phyloP scores from a whole-genome alignment of 2,329 filamentous ascomycete species.

The Sporothrix protearum region DNA sequence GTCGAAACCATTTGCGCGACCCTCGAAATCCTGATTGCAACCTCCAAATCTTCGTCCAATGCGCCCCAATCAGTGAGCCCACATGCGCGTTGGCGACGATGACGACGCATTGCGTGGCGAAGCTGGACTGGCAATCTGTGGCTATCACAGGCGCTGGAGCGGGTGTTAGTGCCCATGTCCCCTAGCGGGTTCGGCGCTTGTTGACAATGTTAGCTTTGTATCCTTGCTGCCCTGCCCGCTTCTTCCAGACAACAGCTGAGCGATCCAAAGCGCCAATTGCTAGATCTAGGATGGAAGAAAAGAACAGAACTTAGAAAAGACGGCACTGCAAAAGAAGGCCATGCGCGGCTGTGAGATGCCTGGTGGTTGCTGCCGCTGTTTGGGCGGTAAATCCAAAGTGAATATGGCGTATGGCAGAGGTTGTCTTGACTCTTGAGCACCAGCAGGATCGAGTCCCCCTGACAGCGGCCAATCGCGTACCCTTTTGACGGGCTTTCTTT shows the following conservation, averaged over 20 bases:
- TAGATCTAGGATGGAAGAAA: neutral
- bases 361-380: neutral
- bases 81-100: slow-evolving; percentile 14
- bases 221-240: neutral
- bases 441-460: neutral
- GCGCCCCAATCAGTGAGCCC: slow-evolving; percentile 12
- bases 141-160: neutral
- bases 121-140: slow-evolving; percentile 5
- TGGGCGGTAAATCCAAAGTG: neutral
- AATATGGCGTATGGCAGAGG: neutral
- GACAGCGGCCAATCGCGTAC: neutral
- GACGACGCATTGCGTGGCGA: slow-evolving; percentile 12
- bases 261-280: neutral
- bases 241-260: slow-evolving; percentile 4
- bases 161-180: neutral
- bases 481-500: neutral
- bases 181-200: neutral
- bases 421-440: too few relatives aligned
- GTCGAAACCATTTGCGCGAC: neutral
- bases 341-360: neutral
- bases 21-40: neutral
- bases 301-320: neutral
- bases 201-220: too few relatives aligned
- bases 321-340: neutral
- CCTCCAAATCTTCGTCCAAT: neutral